Base-by-base conservation (phyloP, 2,329 filamentous ascomycete species). In the Ascochyta rabiei region DNA sequence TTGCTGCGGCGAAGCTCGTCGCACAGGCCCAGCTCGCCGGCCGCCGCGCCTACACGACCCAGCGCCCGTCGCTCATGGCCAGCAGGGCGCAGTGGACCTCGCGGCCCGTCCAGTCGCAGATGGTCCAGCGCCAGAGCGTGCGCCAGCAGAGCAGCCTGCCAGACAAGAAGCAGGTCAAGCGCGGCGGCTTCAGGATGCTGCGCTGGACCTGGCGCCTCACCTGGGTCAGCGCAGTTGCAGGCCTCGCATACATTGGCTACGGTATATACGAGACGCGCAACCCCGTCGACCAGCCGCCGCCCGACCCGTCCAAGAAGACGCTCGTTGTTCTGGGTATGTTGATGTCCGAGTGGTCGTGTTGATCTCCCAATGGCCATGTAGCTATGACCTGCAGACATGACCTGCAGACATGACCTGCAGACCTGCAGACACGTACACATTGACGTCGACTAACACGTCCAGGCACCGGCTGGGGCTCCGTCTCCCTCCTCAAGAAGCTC, bases 391-490 rank as follows among this genome's bases (percentile, higher is more conserved):
- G n/a, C n/a, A n/a, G n/a, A n/a, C n/a, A n/a, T n/a, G n/a, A n/a
- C n/a, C n/a, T n/a, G n/a, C n/a, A n/a, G n/a, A n/a, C n/a, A n/a
- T n/a, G n/a, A n/a, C n/a, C n/a, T n/a, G n/a, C n/a, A n/a, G n/a
- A n/a, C n/a, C n/a, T n/a, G n/a, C n/a, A n/a, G n/a, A 7, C 23
- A 24, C 23, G 7, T 24, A 7, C 23, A 24, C 23, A 24, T 24
- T 4, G 4, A 24, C 23, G 7, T 24, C 4, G 7, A 48, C 50
- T 15, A 15, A 19, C 44, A 10, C 12, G 28, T 53, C 31, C 66
- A 97, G 93, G 93, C 72, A 96, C 93, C 68, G 95, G 95, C 67
- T 99, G 95, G 95, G 95, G 88, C 67, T 91, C 93, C 38, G 91
- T 99, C 71, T 96, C 93, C 57, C 87, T 99, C 58, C 86, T 99